Percentiles rank a stretch among this genome's conserved stretches.
Conservation (phyloP, 331 rosid genomes). For the Rosa hybrid region DNA sequence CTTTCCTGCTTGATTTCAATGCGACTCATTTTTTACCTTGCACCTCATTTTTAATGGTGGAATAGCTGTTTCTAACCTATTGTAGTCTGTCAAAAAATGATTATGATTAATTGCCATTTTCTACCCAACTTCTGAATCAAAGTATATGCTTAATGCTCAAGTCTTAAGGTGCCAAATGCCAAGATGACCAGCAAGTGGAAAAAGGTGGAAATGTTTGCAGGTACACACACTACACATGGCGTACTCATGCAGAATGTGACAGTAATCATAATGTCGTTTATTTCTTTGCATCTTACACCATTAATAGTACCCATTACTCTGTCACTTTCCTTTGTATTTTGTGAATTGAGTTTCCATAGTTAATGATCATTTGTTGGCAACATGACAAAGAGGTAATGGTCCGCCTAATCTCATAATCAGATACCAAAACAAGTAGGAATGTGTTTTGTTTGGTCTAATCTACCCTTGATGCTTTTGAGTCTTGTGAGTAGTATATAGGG, state of each 20-base stretch:
- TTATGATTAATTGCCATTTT: not conserved
- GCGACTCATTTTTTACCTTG: not conserved
- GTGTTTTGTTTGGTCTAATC: not conserved
- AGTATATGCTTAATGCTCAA: not conserved
- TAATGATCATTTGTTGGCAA: slow-evolving; percentile 15
- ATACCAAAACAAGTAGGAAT: not conserved
- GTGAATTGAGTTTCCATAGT: not conserved
- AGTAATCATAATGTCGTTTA: not conserved
- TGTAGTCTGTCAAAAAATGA: not conserved
- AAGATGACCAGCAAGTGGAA: not conserved
- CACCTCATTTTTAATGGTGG: not conserved
- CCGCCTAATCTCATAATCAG: not conserved
- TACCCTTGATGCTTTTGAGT: not conserved
- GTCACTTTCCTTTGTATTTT: too few relatives aligned
- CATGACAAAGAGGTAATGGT: slow-evolving; percentile 10
- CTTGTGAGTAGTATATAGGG: not conserved
- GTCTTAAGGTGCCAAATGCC: not conserved
- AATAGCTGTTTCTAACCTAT: not conserved
- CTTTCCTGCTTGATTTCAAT: not conserved
- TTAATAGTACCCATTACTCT: not conserved
- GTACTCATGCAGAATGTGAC: not conserved
- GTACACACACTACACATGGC: not conserved
- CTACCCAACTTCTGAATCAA: too few relatives aligned
- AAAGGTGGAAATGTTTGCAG: slow-evolving; percentile 5
- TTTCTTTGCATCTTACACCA: not conserved